Percentiles rank a stretch among this genome's conserved stretches.
These are phyloP conservation scores for Penicillium sp. DNA, from an alignment of 2,329 filamentous ascomycete genomes.

Conservation along the genomic window DNA sequence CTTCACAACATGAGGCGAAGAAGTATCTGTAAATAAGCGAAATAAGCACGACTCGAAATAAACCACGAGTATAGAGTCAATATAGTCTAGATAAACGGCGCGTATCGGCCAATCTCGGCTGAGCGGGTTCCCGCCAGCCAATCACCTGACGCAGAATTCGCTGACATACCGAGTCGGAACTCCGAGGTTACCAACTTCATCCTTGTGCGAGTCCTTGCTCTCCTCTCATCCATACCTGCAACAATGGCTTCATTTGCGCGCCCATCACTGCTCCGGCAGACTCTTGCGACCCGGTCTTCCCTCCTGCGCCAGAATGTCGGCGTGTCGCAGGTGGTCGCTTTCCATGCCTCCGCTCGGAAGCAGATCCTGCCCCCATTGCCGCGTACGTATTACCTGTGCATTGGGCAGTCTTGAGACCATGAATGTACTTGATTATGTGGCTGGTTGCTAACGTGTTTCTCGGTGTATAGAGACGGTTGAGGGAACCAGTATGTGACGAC, in stretches of 20 bases:
- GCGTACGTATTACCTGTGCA: slow-evolving; percentile 55
- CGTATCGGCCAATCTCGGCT: slow-evolving; percentile 38
- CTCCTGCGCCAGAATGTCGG: slow-evolving; percentile 34
- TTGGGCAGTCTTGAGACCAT: neutral
- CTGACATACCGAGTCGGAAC: slow-evolving; percentile 39
- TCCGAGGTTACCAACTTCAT: slow-evolving; percentile 38
- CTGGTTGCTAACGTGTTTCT: slow-evolving; percentile 42
- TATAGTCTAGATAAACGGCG: slow-evolving; percentile 15
- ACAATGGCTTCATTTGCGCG: slow-evolving; percentile 41
- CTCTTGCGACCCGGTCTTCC: slow-evolving; percentile 33
- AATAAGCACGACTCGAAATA: neutral
- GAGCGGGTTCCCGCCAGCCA: slow-evolving; percentile 31
- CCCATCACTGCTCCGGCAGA: slow-evolving; percentile 35
- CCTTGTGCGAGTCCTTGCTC: slow-evolving; percentile 18
- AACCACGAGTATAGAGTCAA: neutral
- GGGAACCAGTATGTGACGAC: slow-evolving; percentile 60
- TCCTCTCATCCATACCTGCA: slow-evolving; percentile 16
- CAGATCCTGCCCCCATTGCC: slow-evolving; percentile 76
- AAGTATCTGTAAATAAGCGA: neutral
- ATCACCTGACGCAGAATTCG: slow-evolving; percentile 34
- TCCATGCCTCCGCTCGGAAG: slow-evolving; percentile 76
- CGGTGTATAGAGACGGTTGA: slow-evolving; percentile 60
- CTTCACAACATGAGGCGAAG: neutral
- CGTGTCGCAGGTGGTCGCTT: slow-evolving; percentile 62
- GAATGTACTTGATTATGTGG: neutral